A percentile compares a stretch with the other conserved stretches of the same genome.
Conservation (phyloP, 176 grass and related monocot genomes). For the Carex parvula region DNA sequence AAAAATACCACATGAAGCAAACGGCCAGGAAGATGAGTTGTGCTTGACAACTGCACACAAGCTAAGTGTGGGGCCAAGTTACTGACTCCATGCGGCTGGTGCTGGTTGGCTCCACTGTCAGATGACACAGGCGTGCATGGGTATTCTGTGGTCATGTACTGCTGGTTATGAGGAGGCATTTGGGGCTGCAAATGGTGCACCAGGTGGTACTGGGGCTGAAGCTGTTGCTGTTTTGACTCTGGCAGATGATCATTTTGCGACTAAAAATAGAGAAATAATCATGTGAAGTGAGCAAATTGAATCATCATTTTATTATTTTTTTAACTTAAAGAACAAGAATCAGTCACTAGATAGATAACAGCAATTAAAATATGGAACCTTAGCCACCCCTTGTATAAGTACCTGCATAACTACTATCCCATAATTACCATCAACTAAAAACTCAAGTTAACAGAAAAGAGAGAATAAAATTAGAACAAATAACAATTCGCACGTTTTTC, state of each 20-base stretch:
- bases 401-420: background rate
- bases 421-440: background rate
- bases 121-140: constrained; percentile 41
- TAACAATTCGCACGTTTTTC: background rate
- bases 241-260: constrained; percentile 38
- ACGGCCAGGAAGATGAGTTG: constrained; percentile 50
- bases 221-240: constrained; percentile 39
- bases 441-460: background rate
- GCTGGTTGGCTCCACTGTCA: constrained; percentile 58
- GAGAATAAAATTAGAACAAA: background rate
- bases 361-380: background rate
- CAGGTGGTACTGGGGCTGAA: constrained; percentile 47
- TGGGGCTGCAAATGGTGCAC: constrained; percentile 55
- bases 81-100: constrained; percentile 8
- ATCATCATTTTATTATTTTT: background rate
- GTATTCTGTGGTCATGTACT: constrained; percentile 50
- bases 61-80: constrained; percentile 47
- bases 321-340: background rate
- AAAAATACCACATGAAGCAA: constrained; percentile 59
- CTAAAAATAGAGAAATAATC: constrained; percentile 26
- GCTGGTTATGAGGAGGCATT: constrained; percentile 55
- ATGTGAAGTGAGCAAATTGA: background rate
- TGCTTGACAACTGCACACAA: constrained; percentile 49
- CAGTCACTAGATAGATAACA: background rate
- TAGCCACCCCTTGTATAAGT: background rate